Evolutionary conservation across 164 flowering plant species (phyloP).

Genomic region (Kalanchoe fedtschenkoi): DNA sequence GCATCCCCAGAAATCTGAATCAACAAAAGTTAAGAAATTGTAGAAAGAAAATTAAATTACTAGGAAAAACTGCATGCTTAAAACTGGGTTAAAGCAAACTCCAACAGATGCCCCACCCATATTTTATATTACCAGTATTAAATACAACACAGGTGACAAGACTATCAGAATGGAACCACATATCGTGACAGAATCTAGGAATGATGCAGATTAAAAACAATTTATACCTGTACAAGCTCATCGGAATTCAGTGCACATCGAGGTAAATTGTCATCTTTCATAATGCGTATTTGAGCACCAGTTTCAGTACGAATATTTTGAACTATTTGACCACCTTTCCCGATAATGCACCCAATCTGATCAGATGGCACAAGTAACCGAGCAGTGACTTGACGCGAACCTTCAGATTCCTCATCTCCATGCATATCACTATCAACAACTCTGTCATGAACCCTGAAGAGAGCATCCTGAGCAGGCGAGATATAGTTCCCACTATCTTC

Average conservation of each 20-base stretch:
- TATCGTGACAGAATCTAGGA: neutral
- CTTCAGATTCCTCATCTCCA: constrained; percentile 52
- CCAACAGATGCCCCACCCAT: neutral
- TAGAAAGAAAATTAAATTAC: neutral
- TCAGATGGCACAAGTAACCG: constrained; percentile 89
- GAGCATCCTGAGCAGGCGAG: constrained; percentile 90
- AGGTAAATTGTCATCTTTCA: constrained; percentile 86
- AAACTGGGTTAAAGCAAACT: neutral
- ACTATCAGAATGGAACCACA: neutral
- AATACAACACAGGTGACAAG: neutral
- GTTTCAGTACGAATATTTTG: constrained; percentile 79
- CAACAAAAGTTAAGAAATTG: neutral
- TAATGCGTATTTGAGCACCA: constrained; percentile 83
- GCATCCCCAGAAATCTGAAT: constrained; percentile 63
- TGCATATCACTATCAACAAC: constrained; percentile 45
- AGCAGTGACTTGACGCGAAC: constrained; percentile 45
- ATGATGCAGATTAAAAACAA: neutral
- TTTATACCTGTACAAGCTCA: constrained; percentile 84
- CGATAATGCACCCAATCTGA: constrained; percentile 94
- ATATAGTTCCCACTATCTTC: constrained; percentile 40
- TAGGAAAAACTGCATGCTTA: neutral
- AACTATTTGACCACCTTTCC: constrained; percentile 93
- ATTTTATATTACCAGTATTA: neutral
- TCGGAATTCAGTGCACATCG: constrained; percentile 75
- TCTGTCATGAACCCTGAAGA: constrained; percentile 78